Base-by-base conservation (phyloP, 2,329 filamentous ascomycete species). In the Aureobasidium mangrovei region DNA sequence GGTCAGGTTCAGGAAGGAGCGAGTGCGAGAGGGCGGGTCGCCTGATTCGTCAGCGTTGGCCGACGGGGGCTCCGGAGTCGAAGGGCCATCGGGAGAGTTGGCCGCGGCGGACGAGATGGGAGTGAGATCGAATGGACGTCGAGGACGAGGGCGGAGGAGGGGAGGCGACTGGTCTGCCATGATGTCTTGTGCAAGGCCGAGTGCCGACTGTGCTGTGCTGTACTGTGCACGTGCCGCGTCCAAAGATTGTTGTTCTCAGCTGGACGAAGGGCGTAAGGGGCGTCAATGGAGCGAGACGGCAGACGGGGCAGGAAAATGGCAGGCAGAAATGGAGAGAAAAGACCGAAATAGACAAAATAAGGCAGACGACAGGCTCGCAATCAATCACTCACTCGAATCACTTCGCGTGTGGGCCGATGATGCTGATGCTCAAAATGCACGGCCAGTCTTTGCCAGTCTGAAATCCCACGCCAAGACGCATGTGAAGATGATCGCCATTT, bases 1-100 rank as follows among this genome's bases (percentile, higher is more conserved):
- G 3, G 89, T 95, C 57, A 98, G 78, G 67, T 96, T 95, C 65
- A 90, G 75, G 55, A 89, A 80, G 7, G 89, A 95, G 60, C 85
- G 82, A 27, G 84, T 86, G 56, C 88, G 82, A 65, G 80, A 61
- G 41, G 67, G 65, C 1, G 84, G 60, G 82, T 74, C 33, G 32
- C 45, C 53, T 24, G 55, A 56, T 24, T 61, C 63, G 29, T 65
- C 61, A 18, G 47, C 44, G 3, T 46, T 55, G 35, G 57, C 55
- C 49, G 56, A 54, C 28, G 44, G 56, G 54, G 33, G 56, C 63
- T 69, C 18, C 67, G 57, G 52, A 29, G 49, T 53, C n/a, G 31
- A 32, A 4, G 26, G 26, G 49, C 49, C 49, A 27, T 51, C 41
- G 27, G 53, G 57, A 72, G 70, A 58, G 54, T 47, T 38, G 33